These are phyloP conservation scores for Russula foetens DNA, from an alignment of 768 basidiomycete genomes.

Conservation along the genomic window DNA sequence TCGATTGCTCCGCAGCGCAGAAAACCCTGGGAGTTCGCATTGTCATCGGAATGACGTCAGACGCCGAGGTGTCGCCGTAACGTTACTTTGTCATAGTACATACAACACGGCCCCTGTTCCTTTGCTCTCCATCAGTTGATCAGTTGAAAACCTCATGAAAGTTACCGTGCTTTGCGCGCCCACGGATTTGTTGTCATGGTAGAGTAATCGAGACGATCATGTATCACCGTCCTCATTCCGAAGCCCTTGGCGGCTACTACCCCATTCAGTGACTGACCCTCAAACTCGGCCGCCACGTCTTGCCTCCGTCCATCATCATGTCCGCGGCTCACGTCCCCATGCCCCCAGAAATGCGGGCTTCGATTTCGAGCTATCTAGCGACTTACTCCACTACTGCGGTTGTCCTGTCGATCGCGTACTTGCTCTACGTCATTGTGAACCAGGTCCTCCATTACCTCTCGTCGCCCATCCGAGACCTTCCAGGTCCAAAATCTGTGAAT, in stretches of 20 bases:
- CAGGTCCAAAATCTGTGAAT: constrained; percentile 7
- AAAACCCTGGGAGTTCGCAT: constrained; percentile 62
- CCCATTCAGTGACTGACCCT: too few species aligned
- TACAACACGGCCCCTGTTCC: too few species aligned
- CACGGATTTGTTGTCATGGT: too few species aligned
- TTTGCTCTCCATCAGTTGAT: too few species aligned
- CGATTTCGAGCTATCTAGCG: neutral
- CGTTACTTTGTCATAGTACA: too few species aligned
- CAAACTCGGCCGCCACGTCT: neutral
- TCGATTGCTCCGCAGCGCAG: constrained; percentile 42
- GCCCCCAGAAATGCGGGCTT: neutral
- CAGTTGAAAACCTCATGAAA: too few species aligned
- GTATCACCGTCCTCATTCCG: too few species aligned
- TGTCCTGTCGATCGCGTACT: neutral
- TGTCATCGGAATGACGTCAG: neutral
- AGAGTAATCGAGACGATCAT: too few species aligned
- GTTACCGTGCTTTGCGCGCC: too few species aligned
- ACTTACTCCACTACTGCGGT: neutral
- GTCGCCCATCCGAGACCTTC: constrained; percentile 5
- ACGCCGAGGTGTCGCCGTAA: too few species aligned
- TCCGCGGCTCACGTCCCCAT: neutral
- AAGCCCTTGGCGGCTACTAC: too few species aligned
- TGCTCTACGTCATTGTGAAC: neutral
- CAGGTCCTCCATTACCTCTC: neutral
- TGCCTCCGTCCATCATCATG: neutral